Base-by-base conservation (phyloP, 306 rosid genomes). In the Arachis stenosperma region DNA sequence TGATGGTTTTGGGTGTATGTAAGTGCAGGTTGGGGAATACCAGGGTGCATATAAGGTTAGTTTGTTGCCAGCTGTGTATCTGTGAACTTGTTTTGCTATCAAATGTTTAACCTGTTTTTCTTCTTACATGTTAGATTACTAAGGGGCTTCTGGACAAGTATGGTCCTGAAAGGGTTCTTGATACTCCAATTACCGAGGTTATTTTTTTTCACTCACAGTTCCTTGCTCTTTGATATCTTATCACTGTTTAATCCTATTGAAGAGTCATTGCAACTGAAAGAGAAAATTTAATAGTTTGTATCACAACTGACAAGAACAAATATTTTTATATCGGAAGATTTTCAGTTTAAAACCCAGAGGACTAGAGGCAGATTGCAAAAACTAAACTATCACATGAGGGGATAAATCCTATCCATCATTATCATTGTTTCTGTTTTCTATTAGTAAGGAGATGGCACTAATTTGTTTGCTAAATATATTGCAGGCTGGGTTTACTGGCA, bases 401-500 rank as follows among this genome's bases (percentile, higher is more conserved):
- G 22, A 60, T 36, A 33, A 50, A 50, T 44, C 15, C 22, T 11
- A 27, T 29, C 53, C 42, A 50, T 51, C 3, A 54, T 14, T 42
- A 5, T 65, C 57, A 11, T 43, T 40, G 5, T 43, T 57, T 3
- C 2, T 48, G 59, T 57, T 71, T 30, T 8, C 14, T 44, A 42
- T 44, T 3, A 59, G 33, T 9, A 9, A 59, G 51, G 48, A 48
- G 61, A 39, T 73, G 6, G 39, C 44, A 12, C 39, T 59, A 0
- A 47, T 66, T 40, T 78, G 17, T 80, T 67, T 55, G 61, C 78
- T 61, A 73, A 73, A 71, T 72, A 41, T 71, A 57, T 62, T 84
- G 83, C 91, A 94, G 98, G 99, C 99, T 81, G 99, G 99, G 51
- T 95, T 95, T 88, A 11, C 99, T 55, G 99, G 99, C 65, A 91